Base-by-base conservation (phyloP, 179 eudicot species). In the Spergularia azorica region DNA sequence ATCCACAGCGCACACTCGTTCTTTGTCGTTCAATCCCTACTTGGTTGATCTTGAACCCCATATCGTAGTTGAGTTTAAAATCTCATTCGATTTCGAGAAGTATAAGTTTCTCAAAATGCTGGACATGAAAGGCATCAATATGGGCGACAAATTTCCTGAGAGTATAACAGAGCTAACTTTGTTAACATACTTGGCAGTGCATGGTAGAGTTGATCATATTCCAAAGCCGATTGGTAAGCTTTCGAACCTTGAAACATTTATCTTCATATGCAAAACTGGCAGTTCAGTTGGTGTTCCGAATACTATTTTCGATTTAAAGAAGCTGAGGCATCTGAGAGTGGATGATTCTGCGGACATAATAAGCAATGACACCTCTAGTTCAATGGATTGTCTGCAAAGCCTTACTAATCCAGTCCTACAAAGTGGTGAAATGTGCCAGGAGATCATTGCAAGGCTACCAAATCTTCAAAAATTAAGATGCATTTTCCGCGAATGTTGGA, bases 231-330 rank as follows among this genome's bases (percentile, higher is more conserved):
- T 70, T 6, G 74, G 74, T 16, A 10, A 54, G 12, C 63, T 70
- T 5, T n/a, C 55, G 74, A 70, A 70, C 74, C 74, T 70, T 6
- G 62, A 70, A 70, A 70, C 62, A 54, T 20, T 70, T 7, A 32
- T 70, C 32, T 13, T 70, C 14, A 55, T 10, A 32, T 46, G 13
- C 14, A 55, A 10, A 32, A 26, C 21, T 14, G 74, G 74, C 48
- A 36, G 14, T 6, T 12, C 20, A 54, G 61, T 70, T 7, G 18
- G 18, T 7, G 48, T 70, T 70, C 73, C 73, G 3, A 17, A 7
- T 15, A 55, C 21, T 26, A 14, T 70, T 32, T 70, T 70, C 14
- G 15, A 26, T 55, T 36, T 70, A 18, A 26, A 32, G 61, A 70
- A 70, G 61, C 54, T 70, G 20, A 26, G 62, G 63, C 43, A 70